Base-by-base conservation (phyloP, 306 rosid species). In the Carpinus fangiana region DNA sequence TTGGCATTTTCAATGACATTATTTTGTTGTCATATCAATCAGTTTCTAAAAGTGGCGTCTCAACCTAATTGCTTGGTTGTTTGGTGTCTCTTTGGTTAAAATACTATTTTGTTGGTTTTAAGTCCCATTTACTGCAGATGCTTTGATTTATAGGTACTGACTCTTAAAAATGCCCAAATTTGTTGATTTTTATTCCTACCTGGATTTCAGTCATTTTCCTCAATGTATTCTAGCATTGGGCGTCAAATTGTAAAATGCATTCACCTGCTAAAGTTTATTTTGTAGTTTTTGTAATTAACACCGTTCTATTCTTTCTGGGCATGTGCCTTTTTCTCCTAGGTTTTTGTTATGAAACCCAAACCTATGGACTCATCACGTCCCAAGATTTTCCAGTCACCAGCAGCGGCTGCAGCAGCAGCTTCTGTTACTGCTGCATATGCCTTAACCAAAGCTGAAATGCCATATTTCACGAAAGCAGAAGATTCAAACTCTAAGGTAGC, bases 341-440 rank as follows among this genome's bases (percentile, higher is more conserved):
- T 93, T 83, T 96, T 90, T 82, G 80, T 93, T 75, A 75, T 96
- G 98, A 90, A 86, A 85, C 96, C 95, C 78, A 96, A 90, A 91
- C 84, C 84, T 57, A 90, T 48, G 81, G 90, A 86, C 72, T 80
- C 71, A 51, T 74, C 78, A 54, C 90, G 78, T 62, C 99, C 94
- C 73, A 96, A 96, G 87, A 96, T 96, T 77, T 91, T 91, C 83
- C 98, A 85, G 83, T 96, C 99, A 12, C 96, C 99, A 17, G 98
- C 99, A 0, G 99, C 99, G 0, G 99, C 99, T 0, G 99, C 99
- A 0, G 98, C 99, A 0, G 99, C 99, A 4, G 98, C 99, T 73
- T 96, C 99, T 77, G 99, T 96, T 71, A 86, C 91, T 79, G 97
- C 96, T 74, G 98, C 99, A 56, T 96, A 91, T 86, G 99, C 99